Evolutionary conservation across 2,329 filamentous ascomycete species (phyloP).

Genomic region (Hymenoscyphus infarciens): DNA sequence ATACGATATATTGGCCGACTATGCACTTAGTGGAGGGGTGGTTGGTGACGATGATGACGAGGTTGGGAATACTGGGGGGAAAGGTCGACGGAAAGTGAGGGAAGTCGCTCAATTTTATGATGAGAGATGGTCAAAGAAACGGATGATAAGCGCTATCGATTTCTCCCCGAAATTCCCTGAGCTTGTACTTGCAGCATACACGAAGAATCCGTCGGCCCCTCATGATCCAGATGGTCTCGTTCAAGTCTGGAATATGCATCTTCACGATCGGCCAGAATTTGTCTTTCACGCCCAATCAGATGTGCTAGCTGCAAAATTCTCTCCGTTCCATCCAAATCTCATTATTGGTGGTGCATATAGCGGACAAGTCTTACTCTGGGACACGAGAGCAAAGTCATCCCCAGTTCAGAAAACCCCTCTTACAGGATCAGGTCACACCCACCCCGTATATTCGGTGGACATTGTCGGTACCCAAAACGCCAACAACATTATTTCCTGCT

Average conservation of each 20-base stretch:
- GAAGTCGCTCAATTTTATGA: conserved; percentile 94
- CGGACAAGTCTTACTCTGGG: conserved; percentile 94
- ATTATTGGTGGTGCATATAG: conserved; percentile 96
- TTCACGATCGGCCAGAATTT: conserved; percentile 92
- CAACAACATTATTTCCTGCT: conserved; percentile 96
- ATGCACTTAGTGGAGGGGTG: conserved; percentile 72
- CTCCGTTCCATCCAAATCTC: conserved; percentile 95
- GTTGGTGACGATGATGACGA: conserved; percentile 82
- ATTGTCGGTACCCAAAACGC: conserved; percentile 98
- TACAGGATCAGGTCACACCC: conserved; percentile 91
- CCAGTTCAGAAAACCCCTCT: conserved; percentile 95
- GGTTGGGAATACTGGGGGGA: conserved; percentile 63
- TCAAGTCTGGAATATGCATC: conserved; percentile 94
- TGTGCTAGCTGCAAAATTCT: conserved; percentile 92
- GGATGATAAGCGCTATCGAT: conserved; percentile 92
- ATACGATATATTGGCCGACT: conserved; percentile 94
- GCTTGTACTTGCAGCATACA: conserved; percentile 89
- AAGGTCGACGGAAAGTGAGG: conserved; percentile 71
- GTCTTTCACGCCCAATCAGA: conserved; percentile 96
- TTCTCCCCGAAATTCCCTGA: conserved; percentile 96
- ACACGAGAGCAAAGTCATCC: conserved; percentile 82
- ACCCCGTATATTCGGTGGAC: conserved; percentile 91
- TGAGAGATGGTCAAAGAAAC: conserved; percentile 93
- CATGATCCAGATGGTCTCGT: conserved; percentile 91
- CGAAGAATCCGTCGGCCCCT: conserved; percentile 92